These are phyloP conservation scores for Celoporthe dispersa DNA, from an alignment of 2,329 filamentous ascomycete genomes.

Conservation along the genomic window DNA sequence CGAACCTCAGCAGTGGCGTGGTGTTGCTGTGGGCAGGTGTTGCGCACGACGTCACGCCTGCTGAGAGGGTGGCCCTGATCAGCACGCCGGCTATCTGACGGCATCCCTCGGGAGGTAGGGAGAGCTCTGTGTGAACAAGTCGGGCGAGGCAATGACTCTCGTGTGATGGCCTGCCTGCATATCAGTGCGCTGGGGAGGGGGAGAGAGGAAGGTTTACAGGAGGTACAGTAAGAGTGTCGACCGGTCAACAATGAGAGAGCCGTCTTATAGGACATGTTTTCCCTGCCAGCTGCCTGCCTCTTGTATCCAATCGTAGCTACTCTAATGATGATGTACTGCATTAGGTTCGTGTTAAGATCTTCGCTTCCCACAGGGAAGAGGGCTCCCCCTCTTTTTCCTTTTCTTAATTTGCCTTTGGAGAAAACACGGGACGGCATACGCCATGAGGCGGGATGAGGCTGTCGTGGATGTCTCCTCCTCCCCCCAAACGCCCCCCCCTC, in stretches of 20 bases:
- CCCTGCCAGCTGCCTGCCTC: background rate
- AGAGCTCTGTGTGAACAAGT: background rate
- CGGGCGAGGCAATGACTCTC: constrained; percentile 5
- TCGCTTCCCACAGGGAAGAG: background rate
- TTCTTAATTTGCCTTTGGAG: too few relatives aligned
- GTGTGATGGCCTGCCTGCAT: background rate
- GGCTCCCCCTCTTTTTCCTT: too few relatives aligned
- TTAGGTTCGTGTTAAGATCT: constrained; percentile 8
- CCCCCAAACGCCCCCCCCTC: background rate
- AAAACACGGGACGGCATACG: too few relatives aligned
- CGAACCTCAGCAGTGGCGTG: background rate
- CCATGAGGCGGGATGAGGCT: constrained; percentile 4
- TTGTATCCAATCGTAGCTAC: background rate
- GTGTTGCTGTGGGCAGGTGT: background rate
- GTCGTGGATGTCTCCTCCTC: background rate
- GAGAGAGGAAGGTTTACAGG: background rate
- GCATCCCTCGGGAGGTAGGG: background rate
- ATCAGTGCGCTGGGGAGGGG: background rate
- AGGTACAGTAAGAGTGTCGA: background rate
- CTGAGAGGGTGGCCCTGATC: constrained; percentile 14
- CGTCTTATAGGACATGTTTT: background rate
- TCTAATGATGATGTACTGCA: background rate
- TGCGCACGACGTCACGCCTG: background rate
- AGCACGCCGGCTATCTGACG: constrained; percentile 4
- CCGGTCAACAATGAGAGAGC: background rate